Base-by-base conservation (phyloP, 148 eudicot genomes). In the Gaultheria prostrata region DNA sequence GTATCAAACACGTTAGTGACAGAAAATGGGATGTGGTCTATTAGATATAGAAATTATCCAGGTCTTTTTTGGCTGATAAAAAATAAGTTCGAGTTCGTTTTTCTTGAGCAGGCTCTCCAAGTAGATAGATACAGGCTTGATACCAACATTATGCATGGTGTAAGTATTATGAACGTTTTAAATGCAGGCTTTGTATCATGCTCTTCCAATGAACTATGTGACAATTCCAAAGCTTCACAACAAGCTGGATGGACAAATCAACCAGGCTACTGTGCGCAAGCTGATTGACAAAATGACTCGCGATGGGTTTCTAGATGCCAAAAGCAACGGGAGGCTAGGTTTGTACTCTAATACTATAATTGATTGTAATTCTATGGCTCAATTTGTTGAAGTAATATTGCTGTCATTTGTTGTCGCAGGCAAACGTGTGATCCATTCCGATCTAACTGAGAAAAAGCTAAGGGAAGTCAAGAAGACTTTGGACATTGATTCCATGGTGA, bases 341-440 rank as follows among this genome's bases (percentile, higher is more conserved):
- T 45, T 33, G 82, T 84, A 82, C 46, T 43, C 76, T 54, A 11
- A 70, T 67, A 50, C 65, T 85, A 28, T 11, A 30, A 6, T 57
- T 33, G 14, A 8, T 0, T 17, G 33, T 82, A 49, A 24, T 11
- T 59, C 15, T 61, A 3, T 80, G 24, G 33, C 35, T 33, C 59
- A 35, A 61, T 78, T 77, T 61, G 32, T 71, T 18, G 32, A 48
- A 0, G 11, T 82, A 15, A 57, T 50, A 56, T 20, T 30, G 49
- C 24, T 51, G 21, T 54, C 67, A 50, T 35, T 49, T 32, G 15
- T 74, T 86, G 45, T 85, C 56, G 51, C 89, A 97, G 99, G 99
- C 81, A 93, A 91, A 89, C 98, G 97, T 78, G 99, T 97, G 85
- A 92, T 97, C 82, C 99, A 89, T 83, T 94, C 98, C 74, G 92